A percentile compares a stretch with the other conserved stretches of the same genome.
Evolutionary conservation across 2,329 filamentous ascomycete genomes (phyloP).

Genomic region (Leptographium wingfieldii): DNA sequence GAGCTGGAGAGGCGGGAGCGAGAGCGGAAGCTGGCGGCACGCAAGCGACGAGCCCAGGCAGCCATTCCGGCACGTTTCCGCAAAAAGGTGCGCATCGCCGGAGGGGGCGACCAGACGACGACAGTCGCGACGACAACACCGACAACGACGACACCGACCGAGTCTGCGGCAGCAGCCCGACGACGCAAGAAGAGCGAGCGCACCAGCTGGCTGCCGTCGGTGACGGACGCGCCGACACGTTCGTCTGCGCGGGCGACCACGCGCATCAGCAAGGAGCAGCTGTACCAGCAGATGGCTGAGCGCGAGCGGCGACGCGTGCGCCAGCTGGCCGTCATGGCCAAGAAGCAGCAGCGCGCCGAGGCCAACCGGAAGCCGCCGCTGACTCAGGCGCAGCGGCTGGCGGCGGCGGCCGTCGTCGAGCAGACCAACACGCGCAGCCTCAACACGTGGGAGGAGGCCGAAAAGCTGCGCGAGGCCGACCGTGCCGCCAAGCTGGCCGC

Average conservation of each 20-base stretch:
- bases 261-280: slow-evolving; percentile 45
- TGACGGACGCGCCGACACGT: slow-evolving; percentile 42
- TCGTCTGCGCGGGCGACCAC: slow-evolving; percentile 47
- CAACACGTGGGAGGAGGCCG: slow-evolving; percentile 87
- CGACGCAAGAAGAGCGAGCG: slow-evolving; percentile 42
- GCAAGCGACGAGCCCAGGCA: slow-evolving; percentile 73
- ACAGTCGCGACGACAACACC: slow-evolving; percentile 22
- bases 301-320: slow-evolving; percentile 58
- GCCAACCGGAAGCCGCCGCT: slow-evolving; percentile 66
- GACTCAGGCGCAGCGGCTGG: slow-evolving; percentile 77
- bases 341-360: slow-evolving; percentile 56
- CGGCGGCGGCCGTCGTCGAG: slow-evolving; percentile 72
- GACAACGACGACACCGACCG: slow-evolving; percentile 16
- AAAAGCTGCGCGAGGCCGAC: slow-evolving; percentile 78
- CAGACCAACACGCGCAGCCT: slow-evolving; percentile 79
- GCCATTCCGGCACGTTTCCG: slow-evolving; percentile 57
- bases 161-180: background rate
- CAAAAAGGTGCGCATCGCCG: slow-evolving; percentile 61
- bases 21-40: slow-evolving; percentile 49
- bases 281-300: slow-evolving; percentile 61
- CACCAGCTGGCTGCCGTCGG: slow-evolving; percentile 43
- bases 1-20: slow-evolving; percentile 69
- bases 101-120: slow-evolving; percentile 22
- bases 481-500: slow-evolving; percentile 73
- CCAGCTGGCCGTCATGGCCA: slow-evolving; percentile 55